phyloP scores from a whole-genome alignment of 2,329 filamentous ascomycete species.

The Basipetospora chlamydospora region DNA sequence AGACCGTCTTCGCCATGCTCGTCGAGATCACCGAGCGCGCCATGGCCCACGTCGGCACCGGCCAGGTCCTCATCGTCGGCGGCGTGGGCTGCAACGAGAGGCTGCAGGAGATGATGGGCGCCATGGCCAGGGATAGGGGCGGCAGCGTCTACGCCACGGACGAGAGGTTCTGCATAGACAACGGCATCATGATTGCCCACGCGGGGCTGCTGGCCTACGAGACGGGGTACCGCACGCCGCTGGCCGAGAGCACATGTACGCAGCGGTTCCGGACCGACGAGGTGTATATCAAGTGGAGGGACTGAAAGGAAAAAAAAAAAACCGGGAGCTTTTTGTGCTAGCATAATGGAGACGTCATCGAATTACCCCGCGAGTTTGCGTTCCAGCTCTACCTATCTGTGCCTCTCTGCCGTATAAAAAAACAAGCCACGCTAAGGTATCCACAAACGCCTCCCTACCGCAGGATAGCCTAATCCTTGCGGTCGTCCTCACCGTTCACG shows the following conservation, averaged over 20 bases:
- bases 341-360: neutral
- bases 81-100: slow-evolving; percentile 93
- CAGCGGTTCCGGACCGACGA: slow-evolving; percentile 74
- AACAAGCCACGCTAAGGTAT: too few species aligned
- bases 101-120: slow-evolving; percentile 94
- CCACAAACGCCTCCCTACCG: too few species aligned
- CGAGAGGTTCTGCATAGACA: slow-evolving; percentile 96
- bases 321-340: too few species aligned
- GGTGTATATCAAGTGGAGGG: slow-evolving; percentile 66
- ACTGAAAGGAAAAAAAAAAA: slow-evolving; percentile 16
- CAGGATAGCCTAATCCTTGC: too few species aligned
- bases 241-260: slow-evolving; percentile 74
- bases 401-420: too few species aligned
- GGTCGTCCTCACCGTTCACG: too few species aligned
- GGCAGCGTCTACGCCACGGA: slow-evolving; percentile 91
- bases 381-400: too few species aligned
- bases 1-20: slow-evolving; percentile 92
- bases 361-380: too few species aligned
- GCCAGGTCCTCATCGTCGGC: slow-evolving; percentile 85
- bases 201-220: slow-evolving; percentile 76
- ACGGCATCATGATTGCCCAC: slow-evolving; percentile 99
- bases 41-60: slow-evolving; percentile 91
- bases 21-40: slow-evolving; percentile 97
- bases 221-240: slow-evolving; percentile 60
- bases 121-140: slow-evolving; percentile 79